A percentile compares a stretch with the other conserved stretches of the same genome.
These are phyloP conservation scores for Cystofilobasidium ferigula DNA, from an alignment of 768 basidiomycete species.

Conservation along the genomic window DNA sequence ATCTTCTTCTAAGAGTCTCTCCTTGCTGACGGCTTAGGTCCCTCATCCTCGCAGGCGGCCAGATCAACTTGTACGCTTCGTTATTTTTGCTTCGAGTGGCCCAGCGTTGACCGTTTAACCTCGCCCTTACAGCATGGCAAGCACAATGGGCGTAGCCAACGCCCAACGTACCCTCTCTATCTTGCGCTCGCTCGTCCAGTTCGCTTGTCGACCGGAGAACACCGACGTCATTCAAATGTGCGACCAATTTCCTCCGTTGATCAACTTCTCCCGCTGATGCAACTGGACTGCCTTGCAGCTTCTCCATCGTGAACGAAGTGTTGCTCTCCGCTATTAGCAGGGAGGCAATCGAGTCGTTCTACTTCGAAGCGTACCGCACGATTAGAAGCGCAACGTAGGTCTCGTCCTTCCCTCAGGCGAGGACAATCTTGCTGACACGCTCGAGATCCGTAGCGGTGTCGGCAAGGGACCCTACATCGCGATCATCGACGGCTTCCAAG, in stretches of 20 bases:
- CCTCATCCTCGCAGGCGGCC: neutral
- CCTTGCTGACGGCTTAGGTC: no score
- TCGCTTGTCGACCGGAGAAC: slow-evolving; percentile 81
- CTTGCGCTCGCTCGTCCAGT: slow-evolving; percentile 78
- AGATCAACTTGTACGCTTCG: slow-evolving; percentile 5
- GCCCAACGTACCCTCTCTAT: slow-evolving; percentile 80
- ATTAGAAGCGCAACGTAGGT: slow-evolving; percentile 46
- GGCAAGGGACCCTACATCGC: slow-evolving; percentile 71
- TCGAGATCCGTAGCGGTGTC: slow-evolving; percentile 58
- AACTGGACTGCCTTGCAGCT: slow-evolving; percentile 31
- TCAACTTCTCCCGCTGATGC: neutral
- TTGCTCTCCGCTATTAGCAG: slow-evolving; percentile 49
- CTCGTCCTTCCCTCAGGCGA: neutral
- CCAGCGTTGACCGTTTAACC: no score
- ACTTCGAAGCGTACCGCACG: slow-evolving; percentile 69
- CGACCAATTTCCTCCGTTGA: neutral
- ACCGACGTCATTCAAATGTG: slow-evolving; percentile 61
- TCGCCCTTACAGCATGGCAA: slow-evolving; percentile 41
- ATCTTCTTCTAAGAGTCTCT: no score
- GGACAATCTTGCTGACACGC: slow-evolving; percentile 30
- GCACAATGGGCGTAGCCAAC: slow-evolving; percentile 77
- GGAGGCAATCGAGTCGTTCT: slow-evolving; percentile 37
- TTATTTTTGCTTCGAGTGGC: no score
- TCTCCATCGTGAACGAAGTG: slow-evolving; percentile 83
- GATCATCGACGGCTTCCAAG: slow-evolving; percentile 35